Evolutionary conservation across 257 asterid species (phyloP), one percentile per base, ranked within the genome.

Genomic region (Paulownia fortunei): DNA sequence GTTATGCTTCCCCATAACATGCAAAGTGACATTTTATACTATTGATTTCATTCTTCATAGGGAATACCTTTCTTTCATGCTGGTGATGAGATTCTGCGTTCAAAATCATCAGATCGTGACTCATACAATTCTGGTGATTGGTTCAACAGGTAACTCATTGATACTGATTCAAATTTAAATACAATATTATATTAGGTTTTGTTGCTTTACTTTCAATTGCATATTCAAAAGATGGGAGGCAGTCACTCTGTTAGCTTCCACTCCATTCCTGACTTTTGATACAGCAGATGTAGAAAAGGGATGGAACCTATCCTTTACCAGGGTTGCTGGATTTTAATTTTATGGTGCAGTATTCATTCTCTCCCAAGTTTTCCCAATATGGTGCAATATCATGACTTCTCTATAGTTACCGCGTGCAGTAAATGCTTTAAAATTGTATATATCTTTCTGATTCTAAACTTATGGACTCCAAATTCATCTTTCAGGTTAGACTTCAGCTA

Each of bases 71-170:
- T 95, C 87, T 95, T 95, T 87, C 99, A 95, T 72, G 86, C 93
- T 41, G 99, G 99, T 58, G 99, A 95, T 82, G 99, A 95, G 89
- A 87, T 93, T 83, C 87, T 95, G 76, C 99, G 99, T 59, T 95
- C 99, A 69, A 95, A 95, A 85, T 95, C 99, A 26, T 84, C 93
- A 75, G 99, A 95, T 62, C 99, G 98, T 69, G 99, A 95, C 84
- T 95, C 99, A 9, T 95, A 95, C 82, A 95, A 95, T 77, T 95
- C 99, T 49, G 96, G 99, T 72, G 98, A 95, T 88, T 95, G 99
- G 99, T 95, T 95, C 90, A 95, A 95, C 88, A 93, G 97, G 98
- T 91, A 64, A 65, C 34, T 46, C 81, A 15, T 60, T 63, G 18
- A 6, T 54, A 26, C 80, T 70, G n/a, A 15, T 54, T 72, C 47